phyloP scores from a whole-genome alignment of 2,329 filamentous ascomycete genomes.

The Xylaria sp. region DNA sequence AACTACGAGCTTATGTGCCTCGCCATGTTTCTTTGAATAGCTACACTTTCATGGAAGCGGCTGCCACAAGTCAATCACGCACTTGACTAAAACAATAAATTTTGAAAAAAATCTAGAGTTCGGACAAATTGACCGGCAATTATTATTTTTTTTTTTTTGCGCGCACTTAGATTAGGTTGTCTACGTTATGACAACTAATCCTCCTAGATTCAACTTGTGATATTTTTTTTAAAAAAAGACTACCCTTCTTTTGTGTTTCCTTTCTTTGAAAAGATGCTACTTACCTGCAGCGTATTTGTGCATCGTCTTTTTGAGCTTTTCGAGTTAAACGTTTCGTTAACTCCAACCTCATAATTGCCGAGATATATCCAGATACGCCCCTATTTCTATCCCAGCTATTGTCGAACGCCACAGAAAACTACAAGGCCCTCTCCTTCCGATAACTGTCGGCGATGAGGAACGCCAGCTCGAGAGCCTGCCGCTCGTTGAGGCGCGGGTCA shows the following conservation, averaged over 20 bases:
- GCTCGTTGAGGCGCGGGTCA: constrained; percentile 94
- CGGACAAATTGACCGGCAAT: too few relatives aligned
- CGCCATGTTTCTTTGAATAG: neutral
- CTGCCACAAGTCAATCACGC: neutral
- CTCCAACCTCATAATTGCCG: neutral
- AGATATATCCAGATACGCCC: neutral
- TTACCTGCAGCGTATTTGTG: neutral
- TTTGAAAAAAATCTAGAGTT: neutral
- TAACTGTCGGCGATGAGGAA: constrained; percentile 91
- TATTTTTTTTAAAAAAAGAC: neutral
- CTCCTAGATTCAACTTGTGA: neutral
- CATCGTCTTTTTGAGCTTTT: neutral
- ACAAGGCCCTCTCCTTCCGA: constrained; percentile 52
- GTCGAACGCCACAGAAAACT: neutral
- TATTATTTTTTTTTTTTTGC: neutral
- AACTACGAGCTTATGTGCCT: neutral
- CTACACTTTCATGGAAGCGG: neutral
- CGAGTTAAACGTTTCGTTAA: neutral
- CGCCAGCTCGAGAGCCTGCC: constrained; percentile 93
- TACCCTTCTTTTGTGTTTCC: neutral
- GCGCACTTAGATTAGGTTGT: neutral
- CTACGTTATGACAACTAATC: neutral
- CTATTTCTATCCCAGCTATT: neutral
- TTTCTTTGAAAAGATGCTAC: neutral
- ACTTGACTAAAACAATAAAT: neutral